Evolutionary conservation across 2,329 filamentous ascomycete genomes (phyloP), one percentile per base, ranked within the genome.

Genomic region (Alternaria burnsii): DNA sequence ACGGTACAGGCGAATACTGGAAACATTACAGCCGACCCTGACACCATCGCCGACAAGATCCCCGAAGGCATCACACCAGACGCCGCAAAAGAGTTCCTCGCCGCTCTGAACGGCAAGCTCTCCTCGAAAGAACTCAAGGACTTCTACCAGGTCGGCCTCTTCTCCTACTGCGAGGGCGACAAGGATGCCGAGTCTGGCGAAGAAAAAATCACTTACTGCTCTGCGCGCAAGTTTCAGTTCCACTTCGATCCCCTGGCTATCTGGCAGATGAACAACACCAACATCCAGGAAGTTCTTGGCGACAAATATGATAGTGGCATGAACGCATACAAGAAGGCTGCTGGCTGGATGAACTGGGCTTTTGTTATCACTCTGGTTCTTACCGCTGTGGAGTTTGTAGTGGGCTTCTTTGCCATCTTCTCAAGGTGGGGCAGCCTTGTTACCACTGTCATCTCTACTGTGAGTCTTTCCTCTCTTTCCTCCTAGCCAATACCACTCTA

Each of bases 331-430:
- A 84, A 86, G 74, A 87, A 85, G 53, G 88, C 94, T 34, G 86
- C 88, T 59, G 91, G 90, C 75, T 97, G 91, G 90, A 94, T 94
- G 78, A 89, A 94, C 79, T 85, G 94, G 61, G 88, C 89, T 65
- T 97, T 93, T 78, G 84, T 93, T 69, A 84, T 93, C 64, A 89
- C 92, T 52, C 85, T 94, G 70, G 79, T 89, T 63, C 83, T 88
- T 18, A 91, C 94, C 7, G 86, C 83, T 42, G 79, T 89, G 26
- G 91, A 94, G 78, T 84, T 97, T 60, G 63, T 95, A 44, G 81
- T 96, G 47, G 94, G 94, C 63, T 82, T 97, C 74, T 89, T 94
- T 65, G 90, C 93, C 65, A 90, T 91, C 79, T 97, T 90, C 86
- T 93, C 89, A 62, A 88, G 93, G 66, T 89, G 87, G 81, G 88